Evolutionary conservation across 176 grass and related monocot genomes (phyloP).

Genomic region (Thinopyrum elongatum): DNA sequence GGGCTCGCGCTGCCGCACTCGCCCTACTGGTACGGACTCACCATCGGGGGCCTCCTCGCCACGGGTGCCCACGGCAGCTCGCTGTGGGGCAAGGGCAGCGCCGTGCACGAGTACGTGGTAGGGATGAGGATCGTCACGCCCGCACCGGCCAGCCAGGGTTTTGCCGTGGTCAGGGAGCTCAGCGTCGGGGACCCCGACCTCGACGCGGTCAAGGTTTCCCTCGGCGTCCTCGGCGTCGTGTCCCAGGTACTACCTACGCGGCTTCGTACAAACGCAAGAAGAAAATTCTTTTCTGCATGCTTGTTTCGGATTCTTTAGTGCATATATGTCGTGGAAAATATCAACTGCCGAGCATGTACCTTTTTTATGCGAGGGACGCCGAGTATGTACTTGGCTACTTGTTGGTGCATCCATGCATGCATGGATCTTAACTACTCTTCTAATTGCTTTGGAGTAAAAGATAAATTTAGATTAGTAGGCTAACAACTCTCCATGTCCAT

Average conservation of each 20-base stretch:
- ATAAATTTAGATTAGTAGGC: too few relatives aligned
- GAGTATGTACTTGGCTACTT: too few relatives aligned
- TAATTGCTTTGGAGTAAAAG: too few relatives aligned
- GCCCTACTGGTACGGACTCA: slow-evolving; percentile 61
- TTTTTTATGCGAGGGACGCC: too few relatives aligned
- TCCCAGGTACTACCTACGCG: slow-evolving; percentile 46
- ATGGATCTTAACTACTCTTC: background rate
- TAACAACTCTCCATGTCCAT: too few relatives aligned
- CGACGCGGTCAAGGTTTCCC: slow-evolving; percentile 65
- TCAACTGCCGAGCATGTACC: too few relatives aligned
- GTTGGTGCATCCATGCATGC: background rate
- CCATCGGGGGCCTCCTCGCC: slow-evolving; percentile 52
- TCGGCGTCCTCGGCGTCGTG: slow-evolving; percentile 71
- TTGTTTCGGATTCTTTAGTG: too few relatives aligned
- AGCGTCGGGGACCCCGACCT: slow-evolving; percentile 35
- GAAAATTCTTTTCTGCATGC: too few relatives aligned
- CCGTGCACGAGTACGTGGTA: slow-evolving; percentile 71
- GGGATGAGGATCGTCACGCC: slow-evolving; percentile 56
- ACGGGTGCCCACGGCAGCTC: slow-evolving; percentile 70
- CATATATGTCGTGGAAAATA: too few relatives aligned
- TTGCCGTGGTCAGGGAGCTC: slow-evolving; percentile 36
- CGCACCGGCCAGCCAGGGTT: slow-evolving; percentile 30
- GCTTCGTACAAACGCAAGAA: background rate
- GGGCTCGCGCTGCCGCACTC: slow-evolving; percentile 52
- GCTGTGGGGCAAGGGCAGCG: slow-evolving; percentile 53